Evolutionary conservation across 202 grass and related monocot genomes (phyloP).

Genomic region (Bolboschoenoplectus hybrid): DNA sequence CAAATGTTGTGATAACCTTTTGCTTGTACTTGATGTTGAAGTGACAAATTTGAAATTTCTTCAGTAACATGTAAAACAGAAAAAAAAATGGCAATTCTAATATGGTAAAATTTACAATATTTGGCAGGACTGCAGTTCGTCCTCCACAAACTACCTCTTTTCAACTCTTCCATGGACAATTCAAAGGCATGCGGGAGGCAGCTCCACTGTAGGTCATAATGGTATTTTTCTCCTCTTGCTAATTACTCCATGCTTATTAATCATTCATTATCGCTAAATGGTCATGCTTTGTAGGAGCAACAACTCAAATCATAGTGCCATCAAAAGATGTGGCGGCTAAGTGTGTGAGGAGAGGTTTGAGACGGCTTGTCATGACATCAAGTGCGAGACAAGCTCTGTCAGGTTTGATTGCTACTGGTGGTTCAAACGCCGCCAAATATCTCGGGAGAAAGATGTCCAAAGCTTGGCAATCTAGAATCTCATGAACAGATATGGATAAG

Average conservation of each 20-base stretch:
- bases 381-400: constrained; percentile 75
- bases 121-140: constrained; percentile 64
- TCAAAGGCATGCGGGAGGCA: constrained; percentile 48
- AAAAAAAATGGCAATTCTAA: background rate
- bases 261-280: background rate
- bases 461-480: constrained; percentile 70
- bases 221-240: constrained; percentile 37
- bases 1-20: background rate
- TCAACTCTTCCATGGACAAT: constrained; percentile 78
- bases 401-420: constrained; percentile 70
- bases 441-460: constrained; percentile 77
- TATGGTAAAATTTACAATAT: background rate
- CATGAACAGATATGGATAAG: background rate
- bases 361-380: constrained; percentile 59
- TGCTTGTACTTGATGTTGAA: background rate
- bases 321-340: constrained; percentile 68
- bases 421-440: constrained; percentile 60
- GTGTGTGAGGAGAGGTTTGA: constrained; percentile 55
- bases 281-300: constrained; percentile 41
- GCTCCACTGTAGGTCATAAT: constrained; percentile 16
- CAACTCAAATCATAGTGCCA: constrained; percentile 36
- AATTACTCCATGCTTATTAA: background rate
- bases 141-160: constrained; percentile 62
- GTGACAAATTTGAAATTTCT: background rate
- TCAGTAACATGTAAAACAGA: background rate